These are phyloP conservation scores for Candida incommunis DNA, from an alignment of 805 yeast species.

Conservation along the genomic window DNA sequence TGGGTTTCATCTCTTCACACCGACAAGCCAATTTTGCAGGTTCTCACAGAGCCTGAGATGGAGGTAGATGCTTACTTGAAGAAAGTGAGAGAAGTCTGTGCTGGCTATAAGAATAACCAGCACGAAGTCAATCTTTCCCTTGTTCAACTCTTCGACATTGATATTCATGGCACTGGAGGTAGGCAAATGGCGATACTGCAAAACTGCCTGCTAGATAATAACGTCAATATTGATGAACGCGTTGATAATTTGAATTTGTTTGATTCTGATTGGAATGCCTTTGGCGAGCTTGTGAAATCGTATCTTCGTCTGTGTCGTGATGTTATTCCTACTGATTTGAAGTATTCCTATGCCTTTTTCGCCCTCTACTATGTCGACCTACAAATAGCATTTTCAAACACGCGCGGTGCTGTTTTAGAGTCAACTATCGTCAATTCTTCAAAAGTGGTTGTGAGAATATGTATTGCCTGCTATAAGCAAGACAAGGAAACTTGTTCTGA, in stretches of 20 bases:
- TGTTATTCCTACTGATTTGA: constrained; percentile 37
- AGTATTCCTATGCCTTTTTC: constrained; percentile 37
- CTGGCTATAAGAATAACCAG: neutral
- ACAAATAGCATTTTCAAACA: constrained; percentile 23
- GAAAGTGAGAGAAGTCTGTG: neutral
- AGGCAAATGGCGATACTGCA: constrained; percentile 25
- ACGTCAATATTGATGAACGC: constrained; percentile 11
- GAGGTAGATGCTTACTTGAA: neutral
- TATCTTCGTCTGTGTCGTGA: constrained; percentile 36
- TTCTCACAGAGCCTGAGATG: neutral
- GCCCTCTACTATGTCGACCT: constrained; percentile 30
- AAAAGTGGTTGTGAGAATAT: constrained; percentile 6
- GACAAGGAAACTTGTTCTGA: constrained; percentile 24
- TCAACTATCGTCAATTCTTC: constrained; percentile 6
- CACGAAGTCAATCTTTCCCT: neutral
- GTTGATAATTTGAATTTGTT: constrained; percentile 18
- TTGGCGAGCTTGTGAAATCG: constrained; percentile 32
- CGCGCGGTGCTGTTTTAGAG: constrained; percentile 16
- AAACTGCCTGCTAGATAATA: constrained; percentile 15
- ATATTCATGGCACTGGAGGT: neutral
- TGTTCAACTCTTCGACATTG: neutral
- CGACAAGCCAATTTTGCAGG: no score
- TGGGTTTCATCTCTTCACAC: no score
- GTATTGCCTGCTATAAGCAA: constrained; percentile 9
- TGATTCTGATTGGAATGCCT: constrained; percentile 29